Evolutionary conservation across 768 basidiomycete genomes (phyloP), one percentile per base, ranked within the genome.

Genomic region (Suillus plorans): DNA sequence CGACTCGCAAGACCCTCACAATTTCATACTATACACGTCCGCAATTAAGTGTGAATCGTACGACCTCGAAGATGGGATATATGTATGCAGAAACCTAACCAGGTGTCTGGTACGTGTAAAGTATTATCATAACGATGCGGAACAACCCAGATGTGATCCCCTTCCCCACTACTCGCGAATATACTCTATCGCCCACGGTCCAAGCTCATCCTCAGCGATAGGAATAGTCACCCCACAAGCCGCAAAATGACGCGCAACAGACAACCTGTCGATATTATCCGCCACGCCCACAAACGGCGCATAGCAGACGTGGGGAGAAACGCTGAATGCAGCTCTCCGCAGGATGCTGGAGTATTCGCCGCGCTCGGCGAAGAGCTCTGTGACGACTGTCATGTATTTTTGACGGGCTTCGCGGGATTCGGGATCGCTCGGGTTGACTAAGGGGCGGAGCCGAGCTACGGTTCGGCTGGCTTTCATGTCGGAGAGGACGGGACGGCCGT

Each of bases 361-460:
- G 56, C 70, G 75, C 45, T 73, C 71, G 12, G 80, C 76, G 68
- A 83, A 82, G 64, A 83, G 70, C 62, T 78, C 76, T 18, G 76
- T 79, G 12, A 78, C 79, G 50, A 74, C 67, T 0, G 73, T 63
- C 79, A 80, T 79, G 69, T 81, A 81, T 68, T 76, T 80, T 25
- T 76, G 74, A 61, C 80, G 78, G 20, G 76, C 64, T 2, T 79
- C 73, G 22, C 72, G 72, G 56, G 74, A 75, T 13, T 77, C 77
- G 55, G 73, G 65, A 64, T 77, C 76, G 39, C 68, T 73, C 0
- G 71, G 68, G 62, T 76, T 71, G 36, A 78, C 72, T 14, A 74
- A 64, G 2, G 82, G 82, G 45, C 82, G 78, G 34, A 84, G 80
- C n/a, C 80, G 81, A 9, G 82, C 83, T 20, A 84, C 79, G n/a